Evolutionary conservation across 2,329 filamentous ascomycete genomes (phyloP), one percentile per base, ranked within the genome.

Genomic region (Phialophora verrucosa): DNA sequence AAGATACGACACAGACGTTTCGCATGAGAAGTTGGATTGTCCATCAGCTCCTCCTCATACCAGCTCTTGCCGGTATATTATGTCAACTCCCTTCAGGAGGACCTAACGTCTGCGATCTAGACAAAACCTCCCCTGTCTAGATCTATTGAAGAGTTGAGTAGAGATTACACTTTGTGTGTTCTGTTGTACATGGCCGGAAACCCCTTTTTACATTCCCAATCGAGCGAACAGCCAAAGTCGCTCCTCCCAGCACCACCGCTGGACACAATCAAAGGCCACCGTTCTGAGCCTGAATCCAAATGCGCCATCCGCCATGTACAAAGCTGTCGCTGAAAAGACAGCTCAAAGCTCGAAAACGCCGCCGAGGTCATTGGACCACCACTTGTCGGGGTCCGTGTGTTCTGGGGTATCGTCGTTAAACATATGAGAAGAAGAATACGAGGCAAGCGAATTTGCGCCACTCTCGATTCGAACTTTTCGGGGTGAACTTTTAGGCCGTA

Each of bases 361-460:
- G 55, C 62, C 65, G 47, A 65, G 50, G 53, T 65, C 59, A 57
- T 66, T 44, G 58, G 59, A 42, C 58, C 58, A 69, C 59, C 54
- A 32, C 47, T 32, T 42, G 32, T 42, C 31, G 50, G 56, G 57
- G 50, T 31, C 61, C 50, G 58, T 66, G 61, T 25, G 38, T 65
- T 64, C 60, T 50, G 58, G 68, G 68, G 68, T 70, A 70, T 70
- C 68, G 54, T 70, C 51, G 51, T 67, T 60, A 51, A 68, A 67
- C 50, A 69, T 65, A 67, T 50, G 59, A 50, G 65, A 63, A 42
- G 23, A 49, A 38, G 31, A 27, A 31, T 44, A 38, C 57, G 68
- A 70, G 68, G 68, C 68, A 68, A 70, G 68, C 68, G 59, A 53
- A 59, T 67, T 29, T 31, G 23, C 58, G 67, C 67, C 67, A 69